Evolutionary conservation across 192 early-diverging fungal species (phyloP), one percentile per base, ranked within the genome.

Genomic region (Backusella mclennaniae): DNA sequence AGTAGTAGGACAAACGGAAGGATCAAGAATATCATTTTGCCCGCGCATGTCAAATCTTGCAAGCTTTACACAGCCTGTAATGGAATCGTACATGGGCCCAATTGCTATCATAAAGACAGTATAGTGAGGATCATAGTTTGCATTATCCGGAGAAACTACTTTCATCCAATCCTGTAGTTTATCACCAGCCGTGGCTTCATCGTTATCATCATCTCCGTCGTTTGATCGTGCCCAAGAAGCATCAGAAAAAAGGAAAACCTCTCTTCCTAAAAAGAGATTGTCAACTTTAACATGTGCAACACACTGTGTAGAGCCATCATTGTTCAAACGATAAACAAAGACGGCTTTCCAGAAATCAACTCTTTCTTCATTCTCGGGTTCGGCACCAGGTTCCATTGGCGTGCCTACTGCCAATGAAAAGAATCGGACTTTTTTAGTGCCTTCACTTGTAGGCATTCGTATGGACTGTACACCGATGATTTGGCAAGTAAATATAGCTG

Each of bases 371-470:
- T 56, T 44, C 8, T 69, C 75, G 23, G 39, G 63, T 6, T 79
- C 77, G 19, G 33, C 66, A 29, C 67, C 73, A 36, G 67, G 66
- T 5, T 79, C 67, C 23, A 68, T 36, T 6, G 73, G 77, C 31
- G 35, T 63, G n/a, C 80, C 80, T 49, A 82, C 63, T 17, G 74
- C 80, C 14, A 82, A 31, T 8, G 80, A 69, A 76, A 82, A 82
- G 31, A 82, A 59, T 29, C 79, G 74, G 6, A 80, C 19, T n/a
- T 53, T 59, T 11, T 80, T 38, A 19, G 66, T 63, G 19, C 63
- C 69, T 19, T 66, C 29, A 21, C 4, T 3, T 14, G 33, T 6
- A 6, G 21, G 21, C 7, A 77, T 66, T 1, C 19, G 11, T 21
- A 82, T 59, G 11, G 80, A 76, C 29, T 82, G 80, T 23, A 82